A percentile compares a stretch with the other conserved stretches of the same genome.
These are phyloP conservation scores for Aspergillus quadricinctus DNA, from an alignment of 2,329 filamentous ascomycete species.

Conservation along the genomic window DNA sequence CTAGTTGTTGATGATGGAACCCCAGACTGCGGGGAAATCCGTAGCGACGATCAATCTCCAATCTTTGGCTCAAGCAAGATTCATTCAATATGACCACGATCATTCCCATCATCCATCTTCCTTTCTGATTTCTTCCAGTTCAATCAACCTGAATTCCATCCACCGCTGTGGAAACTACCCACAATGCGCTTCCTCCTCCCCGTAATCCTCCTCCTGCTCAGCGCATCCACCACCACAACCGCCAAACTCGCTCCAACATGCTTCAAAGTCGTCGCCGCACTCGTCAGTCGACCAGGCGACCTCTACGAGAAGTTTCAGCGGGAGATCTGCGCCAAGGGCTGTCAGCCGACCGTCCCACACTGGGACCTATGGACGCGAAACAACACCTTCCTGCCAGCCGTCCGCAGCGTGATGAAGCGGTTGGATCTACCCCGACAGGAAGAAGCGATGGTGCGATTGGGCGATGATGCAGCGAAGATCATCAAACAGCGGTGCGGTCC, in stretches of 20 bases:
- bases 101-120: neutral
- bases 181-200: constrained; percentile 19
- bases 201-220: constrained; percentile 16
- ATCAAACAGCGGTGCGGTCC: constrained; percentile 30
- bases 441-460: constrained; percentile 27
- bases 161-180: neutral
- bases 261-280: constrained; percentile 78
- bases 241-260: constrained; percentile 59
- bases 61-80: neutral
- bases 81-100: neutral
- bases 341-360: constrained; percentile 30
- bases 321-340: constrained; percentile 31
- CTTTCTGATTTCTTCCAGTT: neutral
- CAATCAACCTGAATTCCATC: neutral
- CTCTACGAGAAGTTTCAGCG: constrained; percentile 31
- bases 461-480: constrained; percentile 31
- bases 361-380: constrained; percentile 37
- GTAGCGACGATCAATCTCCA: neutral
- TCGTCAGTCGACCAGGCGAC: constrained; percentile 27
- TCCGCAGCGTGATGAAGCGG: constrained; percentile 28
- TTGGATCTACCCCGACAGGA: constrained; percentile 28
- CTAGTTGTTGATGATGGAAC: too few species aligned
- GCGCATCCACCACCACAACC: constrained; percentile 13
- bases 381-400: constrained; percentile 32
- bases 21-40: neutral